These are phyloP conservation scores for Avena eriantha DNA, from an alignment of 176 grass and related monocot species.

Conservation along the genomic window DNA sequence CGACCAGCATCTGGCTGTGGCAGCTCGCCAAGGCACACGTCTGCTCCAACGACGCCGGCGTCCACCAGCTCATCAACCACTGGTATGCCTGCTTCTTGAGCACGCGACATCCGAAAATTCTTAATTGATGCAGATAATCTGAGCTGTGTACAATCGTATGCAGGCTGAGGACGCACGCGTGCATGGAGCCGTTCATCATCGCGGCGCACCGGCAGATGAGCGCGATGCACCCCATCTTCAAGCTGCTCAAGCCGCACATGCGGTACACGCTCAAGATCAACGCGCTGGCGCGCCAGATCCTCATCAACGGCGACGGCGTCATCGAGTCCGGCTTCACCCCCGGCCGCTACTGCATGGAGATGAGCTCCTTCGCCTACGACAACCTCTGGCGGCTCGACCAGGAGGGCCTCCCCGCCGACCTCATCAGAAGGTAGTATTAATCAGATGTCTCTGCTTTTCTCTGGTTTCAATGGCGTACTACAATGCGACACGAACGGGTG, in stretches of 20 bases:
- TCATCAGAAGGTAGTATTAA: slow-evolving; percentile 66
- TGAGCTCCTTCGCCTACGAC: slow-evolving; percentile 70
- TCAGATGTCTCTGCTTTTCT: background rate
- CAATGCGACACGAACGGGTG: background rate
- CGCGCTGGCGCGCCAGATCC: slow-evolving; percentile 87
- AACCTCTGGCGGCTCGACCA: slow-evolving; percentile 83
- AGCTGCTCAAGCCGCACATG: slow-evolving; percentile 96
- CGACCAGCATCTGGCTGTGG: slow-evolving; percentile 91
- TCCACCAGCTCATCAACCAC: slow-evolving; percentile 96
- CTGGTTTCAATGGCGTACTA: no score
- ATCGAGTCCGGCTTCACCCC: slow-evolving; percentile 95
- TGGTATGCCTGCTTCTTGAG: slow-evolving; percentile 42
- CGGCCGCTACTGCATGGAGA: slow-evolving; percentile 72
- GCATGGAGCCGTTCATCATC: slow-evolving; percentile 87
- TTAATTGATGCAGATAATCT: no score
- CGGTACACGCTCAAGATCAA: slow-evolving; percentile 93
- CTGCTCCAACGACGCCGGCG: slow-evolving; percentile 93
- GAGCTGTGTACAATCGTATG: background rate
- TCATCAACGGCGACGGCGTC: slow-evolving; percentile 91
- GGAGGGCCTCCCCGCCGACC: slow-evolving; percentile 89
- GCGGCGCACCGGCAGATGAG: slow-evolving; percentile 91
- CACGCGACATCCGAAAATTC: no score
- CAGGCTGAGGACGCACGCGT: slow-evolving; percentile 93
- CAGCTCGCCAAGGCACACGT: slow-evolving; percentile 97
- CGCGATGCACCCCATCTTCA: slow-evolving; percentile 92